Percentiles rank a stretch among this genome's conserved stretches.
These are phyloP conservation scores for Jatropha multifida DNA, from an alignment of 441 rosid species.

Conservation along the genomic window DNA sequence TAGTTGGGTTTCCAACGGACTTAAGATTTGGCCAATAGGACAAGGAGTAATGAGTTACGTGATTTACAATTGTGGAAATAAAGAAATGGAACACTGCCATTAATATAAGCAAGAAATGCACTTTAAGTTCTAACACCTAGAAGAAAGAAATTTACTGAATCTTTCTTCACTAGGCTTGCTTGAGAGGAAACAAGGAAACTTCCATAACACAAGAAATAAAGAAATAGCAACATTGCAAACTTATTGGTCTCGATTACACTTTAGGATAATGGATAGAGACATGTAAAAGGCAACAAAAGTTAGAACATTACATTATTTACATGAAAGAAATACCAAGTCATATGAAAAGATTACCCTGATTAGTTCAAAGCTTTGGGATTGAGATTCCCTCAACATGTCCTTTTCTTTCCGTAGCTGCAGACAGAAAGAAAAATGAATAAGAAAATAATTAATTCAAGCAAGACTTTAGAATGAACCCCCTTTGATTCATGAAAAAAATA, in stretches of 20 bases:
- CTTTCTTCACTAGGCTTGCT: background rate
- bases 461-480: background rate
- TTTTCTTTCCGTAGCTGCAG: constrained; percentile 74
- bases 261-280: constrained; percentile 1
- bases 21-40: background rate
- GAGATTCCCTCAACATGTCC: constrained; percentile 67
- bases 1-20: background rate
- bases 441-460: background rate
- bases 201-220: background rate
- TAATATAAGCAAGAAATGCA: background rate
- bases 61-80: background rate
- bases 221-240: background rate
- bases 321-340: background rate
- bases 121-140: background rate
- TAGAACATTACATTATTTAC: background rate
- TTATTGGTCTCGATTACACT: background rate
- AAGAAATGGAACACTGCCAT: background rate
- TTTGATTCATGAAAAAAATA: background rate
- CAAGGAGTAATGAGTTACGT: background rate
- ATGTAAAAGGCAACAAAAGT: background rate
- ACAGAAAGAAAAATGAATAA: background rate
- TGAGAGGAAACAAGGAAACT: background rate
- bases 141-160: background rate
- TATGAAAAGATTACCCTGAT: constrained; percentile 51
- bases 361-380: constrained; percentile 60